These are phyloP conservation scores for Pachyrhizus erosus DNA, from an alignment of 306 rosid species.

Conservation along the genomic window DNA sequence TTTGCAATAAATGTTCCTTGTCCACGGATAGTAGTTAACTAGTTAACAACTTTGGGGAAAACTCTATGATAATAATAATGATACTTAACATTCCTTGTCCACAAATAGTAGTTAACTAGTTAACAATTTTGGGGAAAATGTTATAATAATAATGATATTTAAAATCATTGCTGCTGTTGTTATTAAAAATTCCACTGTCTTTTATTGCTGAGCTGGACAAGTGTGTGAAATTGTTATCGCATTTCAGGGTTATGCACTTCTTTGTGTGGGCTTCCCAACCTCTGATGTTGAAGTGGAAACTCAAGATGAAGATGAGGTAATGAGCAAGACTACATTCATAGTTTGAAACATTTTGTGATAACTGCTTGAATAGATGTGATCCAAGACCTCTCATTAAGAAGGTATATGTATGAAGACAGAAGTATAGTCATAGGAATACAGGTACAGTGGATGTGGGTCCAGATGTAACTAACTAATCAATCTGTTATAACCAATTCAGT, in stretches of 20 bases:
- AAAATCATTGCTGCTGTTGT: background rate
- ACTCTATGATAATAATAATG: too few relatives aligned
- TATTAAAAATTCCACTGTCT: background rate
- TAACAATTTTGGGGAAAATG: slow-evolving; percentile 13
- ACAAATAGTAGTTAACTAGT: slow-evolving; percentile 3
- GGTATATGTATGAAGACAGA: too few relatives aligned
- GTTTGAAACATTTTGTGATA: slow-evolving; percentile 17
- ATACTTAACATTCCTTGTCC: slow-evolving; percentile 28
- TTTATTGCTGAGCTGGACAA: slow-evolving; percentile 29
- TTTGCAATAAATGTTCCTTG: slow-evolving; percentile 21
- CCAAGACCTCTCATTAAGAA: too few relatives aligned
- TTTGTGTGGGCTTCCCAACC: slow-evolving; percentile 92
- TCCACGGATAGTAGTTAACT: slow-evolving; percentile 5
- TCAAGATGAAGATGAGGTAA: slow-evolving; percentile 99
- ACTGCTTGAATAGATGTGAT: slow-evolving; percentile 25
- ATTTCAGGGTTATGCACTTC: slow-evolving; percentile 98
- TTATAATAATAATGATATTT: background rate
- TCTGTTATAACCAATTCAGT: too few relatives aligned
- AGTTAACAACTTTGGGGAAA: too few relatives aligned
- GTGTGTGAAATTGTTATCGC: slow-evolving; percentile 16
- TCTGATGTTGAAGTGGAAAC: slow-evolving; percentile 97
- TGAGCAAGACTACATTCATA: slow-evolving; percentile 17
- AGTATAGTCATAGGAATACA: too few relatives aligned
- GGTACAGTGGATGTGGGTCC: too few relatives aligned
- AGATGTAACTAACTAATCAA: too few relatives aligned